phyloP scores from a whole-genome alignment of 768 basidiomycete species.

The Russula vinacea region DNA sequence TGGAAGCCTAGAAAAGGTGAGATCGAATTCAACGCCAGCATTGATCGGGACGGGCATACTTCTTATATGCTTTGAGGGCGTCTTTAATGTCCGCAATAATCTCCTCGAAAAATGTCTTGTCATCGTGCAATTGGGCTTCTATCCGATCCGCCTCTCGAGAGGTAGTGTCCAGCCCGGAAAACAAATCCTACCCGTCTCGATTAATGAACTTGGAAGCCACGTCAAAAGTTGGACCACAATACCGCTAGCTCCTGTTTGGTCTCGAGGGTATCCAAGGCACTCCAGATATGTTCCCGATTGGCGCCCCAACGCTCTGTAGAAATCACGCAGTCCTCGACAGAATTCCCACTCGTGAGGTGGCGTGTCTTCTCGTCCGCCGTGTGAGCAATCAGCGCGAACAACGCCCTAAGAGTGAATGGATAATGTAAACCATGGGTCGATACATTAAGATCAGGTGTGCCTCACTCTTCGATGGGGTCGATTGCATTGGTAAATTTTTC shows the following conservation, averaged over 20 bases:
- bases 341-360: slow-evolving; percentile 4
- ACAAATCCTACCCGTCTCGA: slow-evolving; percentile 2
- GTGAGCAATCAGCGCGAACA: slow-evolving; percentile 16
- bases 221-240: neutral
- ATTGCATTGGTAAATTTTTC: slow-evolving; percentile 28
- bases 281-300: slow-evolving; percentile 21
- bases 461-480: slow-evolving; percentile 31
- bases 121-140: slow-evolving; percentile 13
- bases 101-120: slow-evolving; percentile 17
- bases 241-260: slow-evolving; percentile 17
- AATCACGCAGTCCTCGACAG: slow-evolving; percentile 17
- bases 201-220: neutral
- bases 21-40: neutral
- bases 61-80: neutral
- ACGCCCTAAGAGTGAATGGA: neutral
- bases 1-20: slow-evolving; percentile 13
- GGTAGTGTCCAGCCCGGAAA: neutral
- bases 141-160: slow-evolving; percentile 8
- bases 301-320: slow-evolving; percentile 19
- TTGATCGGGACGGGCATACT: neutral
- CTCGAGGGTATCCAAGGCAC: slow-evolving; percentile 8
- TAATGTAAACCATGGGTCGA: neutral
- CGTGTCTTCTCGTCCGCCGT: slow-evolving; percentile 22
- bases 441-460: too few relatives aligned
- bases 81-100: slow-evolving; percentile 12